Evolutionary conservation across 768 basidiomycete genomes (phyloP).

Genomic region (Sporobolomyces pararoseus): DNA sequence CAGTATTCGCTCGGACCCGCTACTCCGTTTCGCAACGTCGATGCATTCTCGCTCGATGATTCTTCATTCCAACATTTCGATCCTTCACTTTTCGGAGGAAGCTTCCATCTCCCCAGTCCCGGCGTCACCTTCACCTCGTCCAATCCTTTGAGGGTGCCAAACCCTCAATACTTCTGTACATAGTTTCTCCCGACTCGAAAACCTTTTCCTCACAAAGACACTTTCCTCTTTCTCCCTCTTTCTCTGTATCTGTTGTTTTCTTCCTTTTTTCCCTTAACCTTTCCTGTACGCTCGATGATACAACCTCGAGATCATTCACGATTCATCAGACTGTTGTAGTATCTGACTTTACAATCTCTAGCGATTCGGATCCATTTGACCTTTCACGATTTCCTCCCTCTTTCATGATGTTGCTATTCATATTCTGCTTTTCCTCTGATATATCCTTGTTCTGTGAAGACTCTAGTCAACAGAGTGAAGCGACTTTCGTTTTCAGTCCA

Average conservation of each 20-base stretch:
- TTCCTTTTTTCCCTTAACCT: neutral
- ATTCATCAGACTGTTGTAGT: no score
- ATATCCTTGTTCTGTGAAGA: no score
- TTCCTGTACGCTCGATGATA: no score
- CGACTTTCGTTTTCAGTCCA: no score
- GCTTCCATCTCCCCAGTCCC: constrained; percentile 27
- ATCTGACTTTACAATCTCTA: no score
- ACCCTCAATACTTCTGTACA: constrained; percentile 1
- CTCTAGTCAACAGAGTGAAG: no score
- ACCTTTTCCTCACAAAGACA: neutral
- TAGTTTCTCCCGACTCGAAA: no score
- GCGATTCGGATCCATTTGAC: no score
- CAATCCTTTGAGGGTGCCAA: constrained; percentile 18
- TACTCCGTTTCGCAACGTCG: neutral
- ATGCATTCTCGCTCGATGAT: constrained; percentile 1
- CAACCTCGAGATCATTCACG: no score
- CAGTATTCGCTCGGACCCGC: neutral
- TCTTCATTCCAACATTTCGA: neutral
- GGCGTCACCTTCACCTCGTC: constrained; percentile 28
- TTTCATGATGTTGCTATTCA: no score
- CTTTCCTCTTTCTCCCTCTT: constrained; percentile 3
- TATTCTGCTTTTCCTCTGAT: no score
- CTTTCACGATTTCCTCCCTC: no score
- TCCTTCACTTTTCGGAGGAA: constrained; percentile 2
- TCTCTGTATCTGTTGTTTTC: neutral